Evolutionary conservation across 352 stramenopile species (phyloP), one percentile per base, ranked within the genome.

Genomic region (Globisporangium nodosum): DNA sequence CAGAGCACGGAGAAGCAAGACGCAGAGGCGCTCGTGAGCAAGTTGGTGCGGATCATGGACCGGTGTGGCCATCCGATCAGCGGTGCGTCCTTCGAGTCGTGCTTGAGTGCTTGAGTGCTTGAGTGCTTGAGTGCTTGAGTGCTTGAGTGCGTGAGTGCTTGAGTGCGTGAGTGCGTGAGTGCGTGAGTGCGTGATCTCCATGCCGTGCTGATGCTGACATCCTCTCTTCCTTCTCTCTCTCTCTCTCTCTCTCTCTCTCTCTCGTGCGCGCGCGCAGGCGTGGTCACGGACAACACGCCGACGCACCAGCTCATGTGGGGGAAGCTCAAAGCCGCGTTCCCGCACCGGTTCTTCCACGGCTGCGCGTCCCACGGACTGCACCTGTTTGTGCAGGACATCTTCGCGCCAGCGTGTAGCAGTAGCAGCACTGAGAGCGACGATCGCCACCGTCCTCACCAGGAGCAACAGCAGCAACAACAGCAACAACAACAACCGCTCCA

Each of bases 361-460:
- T 74, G 66, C 54, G 63, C 51, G 2, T 64, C 66, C 5, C 66
- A 74, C 24, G 63, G 59, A 5, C 42, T 74, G 1, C 53, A 60
- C 42, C 45, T 68, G 5, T 66, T 74, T 45, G 43, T 74, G 13
- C 39, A 63, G 33, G 49, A 68, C 49, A 68, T 74, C 15, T 74
- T 70, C 33, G 45, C 21, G n/a, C 48, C 7, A n/a, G n/a, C 15
- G n/a, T 6, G 15, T 15, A 47, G n/a, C 40, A 47, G 20, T 1
- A 47, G 16, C 42, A 47, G 16, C n/a, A 24, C 18, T n/a, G 15
- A 9, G 42, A 47, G 16, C 42, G 42, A 24, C 42, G 5, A 21
- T 16, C 13, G 21, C 15, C 42, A n/a, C 12, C 42, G 8, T n/a
- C 6, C 5, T 5, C 12, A 21, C 16, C 42, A 21, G 13, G 15